A percentile compares a stretch with the other conserved stretches of the same genome.
Evolutionary conservation across 352 stramenopile genomes (phyloP).

Genomic region (Phytopythium kandeliae): DNA sequence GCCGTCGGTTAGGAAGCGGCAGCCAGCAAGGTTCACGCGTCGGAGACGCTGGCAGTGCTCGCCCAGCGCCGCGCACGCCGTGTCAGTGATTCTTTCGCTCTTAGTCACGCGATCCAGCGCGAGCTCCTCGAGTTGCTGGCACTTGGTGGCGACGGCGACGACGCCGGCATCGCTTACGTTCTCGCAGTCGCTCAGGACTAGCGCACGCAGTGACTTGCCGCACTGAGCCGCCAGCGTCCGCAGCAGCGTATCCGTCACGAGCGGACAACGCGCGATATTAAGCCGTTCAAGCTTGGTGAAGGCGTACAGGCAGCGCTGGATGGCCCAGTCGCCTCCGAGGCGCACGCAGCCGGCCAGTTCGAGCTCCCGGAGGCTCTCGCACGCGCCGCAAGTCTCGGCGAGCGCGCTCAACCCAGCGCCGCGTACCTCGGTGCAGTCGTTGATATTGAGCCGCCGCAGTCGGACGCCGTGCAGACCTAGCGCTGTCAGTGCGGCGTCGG

Average conservation of each 20-base stretch:
- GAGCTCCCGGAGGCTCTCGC: constrained; percentile 27
- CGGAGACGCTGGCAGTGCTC: constrained; percentile 47
- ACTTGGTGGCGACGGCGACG: constrained; percentile 75
- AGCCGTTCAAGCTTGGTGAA: constrained; percentile 42
- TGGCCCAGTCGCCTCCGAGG: constrained; percentile 52
- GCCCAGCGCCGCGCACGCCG: constrained; percentile 74
- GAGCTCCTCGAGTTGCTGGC: constrained; percentile 64
- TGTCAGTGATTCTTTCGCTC: constrained; percentile 84
- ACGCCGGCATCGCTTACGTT: constrained; percentile 83
- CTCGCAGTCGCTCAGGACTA: constrained; percentile 77
- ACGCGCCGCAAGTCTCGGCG: constrained; percentile 48
- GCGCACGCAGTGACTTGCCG: constrained; percentile 30
- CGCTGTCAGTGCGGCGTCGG: constrained; percentile 46
- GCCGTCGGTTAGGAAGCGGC: constrained; percentile 86
- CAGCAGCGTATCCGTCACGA: constrained; percentile 83
- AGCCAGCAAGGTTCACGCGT: constrained; percentile 76
- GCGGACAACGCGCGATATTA: constrained; percentile 67
- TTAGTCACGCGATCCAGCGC: constrained; percentile 43
- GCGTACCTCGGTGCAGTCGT: constrained; percentile 28
- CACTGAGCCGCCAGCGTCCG: constrained; percentile 77
- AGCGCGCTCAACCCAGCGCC: constrained; percentile 62
- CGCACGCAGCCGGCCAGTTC: constrained; percentile 49
- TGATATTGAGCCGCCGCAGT: constrained; percentile 54
- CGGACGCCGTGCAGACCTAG: constrained; percentile 39
- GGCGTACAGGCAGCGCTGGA: constrained; percentile 62